Conservation (phyloP, 2,329 filamentous ascomycete species). For the Fusarium bulbicola region DNA sequence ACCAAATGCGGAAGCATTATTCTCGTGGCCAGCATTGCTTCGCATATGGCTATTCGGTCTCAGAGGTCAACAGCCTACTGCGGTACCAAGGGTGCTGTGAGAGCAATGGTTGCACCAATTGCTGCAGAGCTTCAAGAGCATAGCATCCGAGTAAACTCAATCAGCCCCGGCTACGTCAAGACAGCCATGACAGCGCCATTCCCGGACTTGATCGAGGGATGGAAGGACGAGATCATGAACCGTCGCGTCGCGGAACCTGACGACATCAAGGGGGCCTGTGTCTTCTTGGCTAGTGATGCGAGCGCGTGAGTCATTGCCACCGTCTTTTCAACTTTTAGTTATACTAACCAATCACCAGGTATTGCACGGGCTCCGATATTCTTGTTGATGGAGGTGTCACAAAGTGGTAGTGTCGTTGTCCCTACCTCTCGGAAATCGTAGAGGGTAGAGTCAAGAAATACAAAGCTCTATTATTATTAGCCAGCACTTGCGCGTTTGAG, state of each 20-base stretch:
- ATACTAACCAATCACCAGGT: background rate
- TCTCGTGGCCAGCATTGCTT: constrained; percentile 62
- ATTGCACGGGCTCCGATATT: background rate
- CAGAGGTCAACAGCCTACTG: constrained; percentile 53
- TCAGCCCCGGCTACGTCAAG: constrained; percentile 55
- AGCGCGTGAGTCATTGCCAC: constrained; percentile 40
- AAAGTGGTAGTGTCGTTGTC: background rate
- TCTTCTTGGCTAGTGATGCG: constrained; percentile 59
- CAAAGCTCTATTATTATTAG: background rate
- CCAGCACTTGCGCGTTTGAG: background rate
- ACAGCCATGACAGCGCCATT: constrained; percentile 57
- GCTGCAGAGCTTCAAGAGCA: constrained; percentile 46
- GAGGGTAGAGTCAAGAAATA: background rate
- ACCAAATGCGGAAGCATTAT: constrained; percentile 62
- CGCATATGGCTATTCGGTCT: constrained; percentile 59
- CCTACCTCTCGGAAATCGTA: background rate
- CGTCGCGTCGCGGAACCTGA: constrained; percentile 57
- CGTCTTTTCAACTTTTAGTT: too few species aligned
- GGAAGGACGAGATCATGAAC: constrained; percentile 61
- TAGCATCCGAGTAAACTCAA: constrained; percentile 56
- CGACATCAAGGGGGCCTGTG: constrained; percentile 59
- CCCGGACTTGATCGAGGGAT: constrained; percentile 56
- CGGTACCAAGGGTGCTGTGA: constrained; percentile 40
- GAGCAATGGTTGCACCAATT: constrained; percentile 40
- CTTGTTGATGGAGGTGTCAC: background rate